Evolutionary conservation across 2,329 filamentous ascomycete species (phyloP).

Genomic region (Penicillium occitanis): DNA sequence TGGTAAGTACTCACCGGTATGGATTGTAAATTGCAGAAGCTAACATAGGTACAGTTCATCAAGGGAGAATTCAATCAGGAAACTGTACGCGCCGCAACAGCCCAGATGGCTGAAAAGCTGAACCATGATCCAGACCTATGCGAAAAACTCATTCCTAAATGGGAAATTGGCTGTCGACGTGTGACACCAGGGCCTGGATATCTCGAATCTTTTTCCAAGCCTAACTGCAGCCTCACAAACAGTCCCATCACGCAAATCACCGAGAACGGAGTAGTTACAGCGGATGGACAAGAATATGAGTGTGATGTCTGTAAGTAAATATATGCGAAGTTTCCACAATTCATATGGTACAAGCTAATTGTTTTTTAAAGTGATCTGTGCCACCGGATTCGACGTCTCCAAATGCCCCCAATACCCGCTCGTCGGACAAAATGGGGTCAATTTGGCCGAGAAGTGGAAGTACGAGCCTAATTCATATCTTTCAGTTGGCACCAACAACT

Average conservation of each 20-base stretch:
- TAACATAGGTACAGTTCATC: conserved; percentile 4
- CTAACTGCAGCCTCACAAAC: conserved; percentile 60
- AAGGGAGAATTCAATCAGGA: conserved; percentile 5
- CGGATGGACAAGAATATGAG: conserved; percentile 22
- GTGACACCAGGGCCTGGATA: conserved; percentile 44
- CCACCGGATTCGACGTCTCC: conserved; percentile 41
- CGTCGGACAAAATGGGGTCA: conserved; percentile 36
- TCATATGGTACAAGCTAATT: background rate
- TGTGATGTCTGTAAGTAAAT: conserved; percentile 19
- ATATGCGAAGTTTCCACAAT: background rate
- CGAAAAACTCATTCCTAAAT: conserved; percentile 14
- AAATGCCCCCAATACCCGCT: conserved; percentile 49
- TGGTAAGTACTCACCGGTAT: background rate
- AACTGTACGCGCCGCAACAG: conserved; percentile 4
- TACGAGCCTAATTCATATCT: conserved; percentile 45
- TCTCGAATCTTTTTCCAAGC: conserved; percentile 60
- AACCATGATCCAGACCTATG: conserved; percentile 18
- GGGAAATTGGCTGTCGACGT: conserved; percentile 17
- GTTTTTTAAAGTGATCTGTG: conserved; percentile 32
- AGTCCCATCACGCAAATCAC: conserved; percentile 52
- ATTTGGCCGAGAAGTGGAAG: conserved; percentile 49
- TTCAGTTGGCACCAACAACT: conserved; percentile 46
- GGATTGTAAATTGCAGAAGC: background rate
- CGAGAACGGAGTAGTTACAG: conserved; percentile 33
- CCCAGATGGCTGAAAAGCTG: conserved; percentile 7